Evolutionary conservation across 805 yeast genomes (phyloP).

Genomic region (Peterozyma toletana): DNA sequence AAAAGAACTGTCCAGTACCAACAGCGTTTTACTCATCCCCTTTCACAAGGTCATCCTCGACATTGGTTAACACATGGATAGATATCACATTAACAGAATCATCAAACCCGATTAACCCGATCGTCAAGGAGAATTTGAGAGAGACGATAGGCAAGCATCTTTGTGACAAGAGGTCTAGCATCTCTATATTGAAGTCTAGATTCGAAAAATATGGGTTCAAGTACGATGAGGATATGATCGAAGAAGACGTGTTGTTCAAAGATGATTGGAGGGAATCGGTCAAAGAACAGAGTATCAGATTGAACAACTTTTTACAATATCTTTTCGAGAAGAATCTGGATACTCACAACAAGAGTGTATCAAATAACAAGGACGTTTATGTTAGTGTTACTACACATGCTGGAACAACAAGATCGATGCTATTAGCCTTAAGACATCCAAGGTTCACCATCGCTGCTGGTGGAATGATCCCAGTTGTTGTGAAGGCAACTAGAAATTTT

Average conservation of each 20-base stretch:
- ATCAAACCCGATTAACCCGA: constrained; percentile 15
- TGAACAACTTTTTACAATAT: constrained; percentile 36
- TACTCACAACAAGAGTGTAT: constrained; percentile 7
- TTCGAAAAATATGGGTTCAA: constrained; percentile 33
- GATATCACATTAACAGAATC: constrained; percentile 23
- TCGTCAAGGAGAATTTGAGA: constrained; percentile 40
- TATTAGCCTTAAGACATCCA: constrained; percentile 47
- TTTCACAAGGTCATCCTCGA: constrained; percentile 55
- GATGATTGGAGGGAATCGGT: constrained; percentile 40
- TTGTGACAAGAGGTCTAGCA: constrained; percentile 50
- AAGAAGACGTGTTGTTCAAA: constrained; percentile 40
- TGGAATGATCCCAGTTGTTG: constrained; percentile 54
- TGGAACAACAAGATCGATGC: constrained; percentile 46
- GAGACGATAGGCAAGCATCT: constrained; percentile 56
- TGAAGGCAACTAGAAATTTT: constrained; percentile 30
- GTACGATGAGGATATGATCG: constrained; percentile 35
- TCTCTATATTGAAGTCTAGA: constrained; percentile 28
- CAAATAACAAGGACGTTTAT: constrained; percentile 18
- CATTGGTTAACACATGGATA: constrained; percentile 45
- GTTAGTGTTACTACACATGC: constrained; percentile 53
- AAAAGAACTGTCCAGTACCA: constrained; percentile 49
- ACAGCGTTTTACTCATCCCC: constrained; percentile 52
- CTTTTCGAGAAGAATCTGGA: constrained; percentile 24
- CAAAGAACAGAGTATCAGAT: constrained; percentile 41
- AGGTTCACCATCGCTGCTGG: constrained; percentile 56